Base-by-base conservation (phyloP, 148 eudicot genomes). In the Rhododendron ferrugineum region DNA sequence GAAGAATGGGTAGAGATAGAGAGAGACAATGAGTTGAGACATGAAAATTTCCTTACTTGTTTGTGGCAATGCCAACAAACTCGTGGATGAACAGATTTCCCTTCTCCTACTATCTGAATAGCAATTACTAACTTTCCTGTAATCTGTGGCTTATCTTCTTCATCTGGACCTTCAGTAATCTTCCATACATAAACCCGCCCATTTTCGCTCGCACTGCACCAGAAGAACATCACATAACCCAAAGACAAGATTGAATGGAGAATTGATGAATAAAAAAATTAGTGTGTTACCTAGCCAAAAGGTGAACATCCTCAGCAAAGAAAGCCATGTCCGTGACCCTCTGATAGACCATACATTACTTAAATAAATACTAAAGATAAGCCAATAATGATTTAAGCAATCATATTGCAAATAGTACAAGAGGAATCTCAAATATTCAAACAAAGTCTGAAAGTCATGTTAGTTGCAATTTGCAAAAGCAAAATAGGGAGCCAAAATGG, bases 1-100 rank as follows among this genome's bases (percentile, higher is more conserved):
- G n/a, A 75, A 16, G 37, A 16, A 30, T 4, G 37, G 77, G 15
- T 22, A 14, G 46, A 15, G 14, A 32, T 8, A 28, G 15, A 26
- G 36, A 47, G 34, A 49, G 36, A 47, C 11, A 46, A n/a, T n/a
- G 58, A 78, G 16, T 26, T 36, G 4, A 50, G 82, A 77, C 28
- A 54, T 72, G 28, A 52, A 76, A 58, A 85, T 56, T 66, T 10
- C 72, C 88, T 52, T 92, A 97, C 99, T 89, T 97, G 98, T 87
- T 97, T 97, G 91, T 97, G 98, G 83, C 98, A 94, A 85, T 97
- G 99, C 99, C 99, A 97, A 89, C 99, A 97, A 89, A 97, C 96
- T 73, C 98, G 92, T 30, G 99, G 99, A 89, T 92, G 99, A 85
- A 97, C 88, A 90, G 94, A 88, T 81, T 92, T 94, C 90, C 92